Percentiles rank a stretch among this genome's conserved stretches.
Evolutionary conservation across 768 basidiomycete genomes (phyloP).

Genomic region (Tricholoma matsutake): DNA sequence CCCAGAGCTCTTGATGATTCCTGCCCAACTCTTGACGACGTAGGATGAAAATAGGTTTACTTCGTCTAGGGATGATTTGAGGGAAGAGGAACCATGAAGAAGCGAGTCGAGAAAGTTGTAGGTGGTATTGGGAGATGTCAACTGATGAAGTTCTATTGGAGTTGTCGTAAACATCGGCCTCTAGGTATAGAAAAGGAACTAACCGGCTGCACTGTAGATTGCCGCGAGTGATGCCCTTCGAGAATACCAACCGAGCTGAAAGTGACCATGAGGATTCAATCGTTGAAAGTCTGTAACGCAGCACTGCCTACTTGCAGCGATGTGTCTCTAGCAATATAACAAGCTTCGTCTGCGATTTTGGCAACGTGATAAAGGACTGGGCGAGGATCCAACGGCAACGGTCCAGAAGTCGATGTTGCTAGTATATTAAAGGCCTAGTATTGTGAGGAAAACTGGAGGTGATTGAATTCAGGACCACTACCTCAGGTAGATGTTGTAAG

Average conservation of each 20-base stretch:
- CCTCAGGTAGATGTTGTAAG: conserved; percentile 64
- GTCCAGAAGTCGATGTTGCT: conserved; percentile 44
- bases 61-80: conserved; percentile 51
- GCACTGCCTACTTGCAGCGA: conserved; percentile 52
- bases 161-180: neutral
- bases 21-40: conserved; percentile 64
- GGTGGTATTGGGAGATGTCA: conserved; percentile 72
- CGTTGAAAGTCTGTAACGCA: neutral
- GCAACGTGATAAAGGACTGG: conserved; percentile 61
- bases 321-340: conserved; percentile 50
- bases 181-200: conserved; percentile 5
- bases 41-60: conserved; percentile 55
- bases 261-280: conserved; percentile 2
- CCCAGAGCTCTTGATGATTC: conserved; percentile 68
- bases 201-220: conserved; percentile 72
- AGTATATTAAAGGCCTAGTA: conserved; percentile 70
- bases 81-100: conserved; percentile 43
- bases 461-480: conserved; percentile 18
- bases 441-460: neutral
- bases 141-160: conserved; percentile 67
- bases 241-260: conserved; percentile 71
- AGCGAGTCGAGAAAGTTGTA: conserved; percentile 63
- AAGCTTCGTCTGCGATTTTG: conserved; percentile 68
- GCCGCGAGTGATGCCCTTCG: conserved; percentile 61
- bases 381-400: conserved; percentile 55